phyloP scores from a whole-genome alignment of 495 filamentous ascomycete genomes.

The Tetracladium marchalianum region DNA sequence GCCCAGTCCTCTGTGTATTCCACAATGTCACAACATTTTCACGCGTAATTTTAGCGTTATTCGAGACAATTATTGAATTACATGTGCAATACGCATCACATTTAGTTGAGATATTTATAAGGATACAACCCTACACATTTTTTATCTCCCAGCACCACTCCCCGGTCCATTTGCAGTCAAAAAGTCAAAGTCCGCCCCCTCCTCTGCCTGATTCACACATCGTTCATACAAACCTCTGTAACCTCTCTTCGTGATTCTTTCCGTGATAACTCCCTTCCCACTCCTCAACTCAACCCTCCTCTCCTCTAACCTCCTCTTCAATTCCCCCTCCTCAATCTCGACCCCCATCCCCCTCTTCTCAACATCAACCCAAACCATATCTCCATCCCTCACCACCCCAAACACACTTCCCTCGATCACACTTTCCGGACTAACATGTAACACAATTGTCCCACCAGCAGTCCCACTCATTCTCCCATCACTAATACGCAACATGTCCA shows the following conservation, averaged over 20 bases:
- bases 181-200: conserved; percentile 58
- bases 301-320: conserved; percentile 20
- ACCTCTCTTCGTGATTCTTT: conserved; percentile 35
- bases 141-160: neutral
- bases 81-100: no score
- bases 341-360: conserved; percentile 21
- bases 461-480: conserved; percentile 63
- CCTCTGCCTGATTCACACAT: conserved; percentile 53
- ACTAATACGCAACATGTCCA: conserved; percentile 56
- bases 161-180: conserved; percentile 36
- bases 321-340: conserved; percentile 3
- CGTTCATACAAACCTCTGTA: conserved; percentile 57
- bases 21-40: no score
- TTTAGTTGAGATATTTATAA: no score
- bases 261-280: no score
- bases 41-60: no score
- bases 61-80: no score
- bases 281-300: no score
- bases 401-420: conserved; percentile 45
- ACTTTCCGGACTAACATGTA: conserved; percentile 56
- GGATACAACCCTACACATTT: no score
- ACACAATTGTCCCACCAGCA: conserved; percentile 56
- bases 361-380: conserved; percentile 44
- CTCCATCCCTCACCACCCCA: conserved; percentile 50
- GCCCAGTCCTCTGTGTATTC: no score